Conservation (phyloP, 75 land plant genomes). For the Larix kaempferi region DNA sequence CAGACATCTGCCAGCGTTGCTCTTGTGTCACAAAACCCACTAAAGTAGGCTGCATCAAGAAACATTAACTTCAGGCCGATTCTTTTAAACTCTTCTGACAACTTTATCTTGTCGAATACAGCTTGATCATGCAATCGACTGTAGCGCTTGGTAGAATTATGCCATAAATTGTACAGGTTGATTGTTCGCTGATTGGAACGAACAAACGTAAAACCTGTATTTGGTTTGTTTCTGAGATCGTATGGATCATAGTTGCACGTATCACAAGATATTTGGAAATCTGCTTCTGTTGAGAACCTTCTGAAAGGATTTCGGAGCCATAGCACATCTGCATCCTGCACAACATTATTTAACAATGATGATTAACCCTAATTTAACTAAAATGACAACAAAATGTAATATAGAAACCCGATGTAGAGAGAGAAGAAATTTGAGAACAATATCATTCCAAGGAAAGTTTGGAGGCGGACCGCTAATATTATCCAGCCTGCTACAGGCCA, state of each 20-base stretch:
- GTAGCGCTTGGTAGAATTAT: conserved; percentile 12
- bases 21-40: conserved; percentile 52
- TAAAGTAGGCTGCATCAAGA: conserved; percentile 40
- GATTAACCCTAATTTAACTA: too few species aligned
- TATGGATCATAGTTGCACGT: conserved; percentile 24
- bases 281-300: conserved; percentile 20
- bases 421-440: too few species aligned
- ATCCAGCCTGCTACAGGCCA: too few species aligned
- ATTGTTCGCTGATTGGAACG: conserved; percentile 38
- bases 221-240: conserved; percentile 36
- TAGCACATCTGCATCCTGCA: conserved; percentile 69
- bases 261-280: conserved; percentile 60
- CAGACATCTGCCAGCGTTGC: conserved; percentile 22
- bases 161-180: conserved; percentile 55
- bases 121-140: conserved; percentile 49
- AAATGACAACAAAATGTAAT: too few species aligned
- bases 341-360: background rate
- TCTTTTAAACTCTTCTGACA: conserved; percentile 7
- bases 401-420: too few species aligned
- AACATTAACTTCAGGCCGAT: conserved; percentile 41
- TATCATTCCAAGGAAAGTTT: too few species aligned
- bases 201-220: conserved; percentile 54
- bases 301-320: conserved; percentile 69
- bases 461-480: too few species aligned
- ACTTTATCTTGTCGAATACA: conserved; percentile 45